Base-by-base conservation (phyloP, 257 asterid species). In the Avicennia marina region DNA sequence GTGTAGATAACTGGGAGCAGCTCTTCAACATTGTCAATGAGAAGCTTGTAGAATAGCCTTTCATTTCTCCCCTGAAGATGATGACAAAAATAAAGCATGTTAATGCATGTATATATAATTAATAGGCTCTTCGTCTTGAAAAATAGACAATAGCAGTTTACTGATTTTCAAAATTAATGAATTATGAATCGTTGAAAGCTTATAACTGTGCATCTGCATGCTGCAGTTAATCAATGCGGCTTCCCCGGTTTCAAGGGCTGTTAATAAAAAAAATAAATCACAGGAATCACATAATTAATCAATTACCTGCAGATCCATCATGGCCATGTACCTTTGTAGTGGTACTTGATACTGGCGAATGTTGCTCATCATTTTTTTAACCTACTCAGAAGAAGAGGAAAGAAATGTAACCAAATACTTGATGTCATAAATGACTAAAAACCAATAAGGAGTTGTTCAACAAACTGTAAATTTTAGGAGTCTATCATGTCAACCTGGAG, bases 231-330 rank as follows among this genome's bases (percentile, higher is more conserved):
- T 29, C 8, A 8, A 8, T 8, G 8, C 8, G 1, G 34, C 8
- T 29, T 29, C 34, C 4, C 4, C 34, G 34, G n/a, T n/a, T n/a
- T 8, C 34, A 29, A 29, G 34, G 34, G 34, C 34, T 29, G 34
- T 29, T 4, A 36, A 36, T 36, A 36, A 7, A 36, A 36, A 5
- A 15, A 13, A 42, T 42, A 42, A 17, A 42, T 29, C 33, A 29
- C 33, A 29, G 33, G 33, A 29, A 29, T 29, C 7, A 29, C 33
- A 29, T 29, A 29, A 7, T 29, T 7, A 3, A 29, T 3, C 11
- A 12, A 62, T 57, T 71, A 91, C 98, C 98, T 91, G 98, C 66
- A 93, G 97, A 78, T 93, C 99, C 99, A 86, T 93, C 99, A 93
- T 93, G 64, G 99, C 99, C 97, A 89, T 93, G 81, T 93, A 93